Evolutionary conservation across 2,329 filamentous ascomycete species (phyloP), one percentile per base, ranked within the genome.

Genomic region (Dactylellina sp.): DNA sequence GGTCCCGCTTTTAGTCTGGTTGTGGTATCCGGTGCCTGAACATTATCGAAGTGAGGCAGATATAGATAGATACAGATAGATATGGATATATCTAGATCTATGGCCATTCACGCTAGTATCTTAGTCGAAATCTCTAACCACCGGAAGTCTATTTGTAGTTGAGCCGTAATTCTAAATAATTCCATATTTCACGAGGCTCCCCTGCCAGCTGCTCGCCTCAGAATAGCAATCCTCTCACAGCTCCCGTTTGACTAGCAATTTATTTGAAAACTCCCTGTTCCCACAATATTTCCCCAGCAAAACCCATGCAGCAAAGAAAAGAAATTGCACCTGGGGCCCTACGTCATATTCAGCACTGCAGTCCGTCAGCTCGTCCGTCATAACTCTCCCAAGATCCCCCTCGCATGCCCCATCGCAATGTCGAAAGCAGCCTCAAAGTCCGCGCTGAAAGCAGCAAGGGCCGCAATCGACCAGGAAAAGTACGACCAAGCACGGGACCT

Each of bases 371-470:
- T n/a, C n/a, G n/a, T n/a, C n/a, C n/a, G n/a, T n/a, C n/a, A n/a
- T n/a, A n/a, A n/a, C n/a, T n/a, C n/a, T n/a, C n/a, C 32, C 18
- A 6, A 55, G 6, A 24, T 7, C 7, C 16, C 11, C 16, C n/a
- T 24, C 20, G n/a, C 42, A 22, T 25, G n/a, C n/a, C 56, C 35
- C 46, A 47, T 25, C 55, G 44, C 18, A 66, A 74, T 74, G 70
- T 74, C 70, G 24, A 74, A 74, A 50, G 68, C 61, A 59, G 37
- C 68, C 14, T 47, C 60, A 7, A 74, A 50, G 39, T 55, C 61
- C n/a, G 50, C 49, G n/a, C 84, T 97, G 78, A 97, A 96, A 83
- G 88, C 89, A 77, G 90, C 95, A 76, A 91, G 90, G 79, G 86
- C 91, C 76, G 89, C 90, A 50, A 86, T 97, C 77, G 91, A 92